Conservation (phyloP, 2,329 filamentous ascomycete species). For the Microsporum audouinii region DNA sequence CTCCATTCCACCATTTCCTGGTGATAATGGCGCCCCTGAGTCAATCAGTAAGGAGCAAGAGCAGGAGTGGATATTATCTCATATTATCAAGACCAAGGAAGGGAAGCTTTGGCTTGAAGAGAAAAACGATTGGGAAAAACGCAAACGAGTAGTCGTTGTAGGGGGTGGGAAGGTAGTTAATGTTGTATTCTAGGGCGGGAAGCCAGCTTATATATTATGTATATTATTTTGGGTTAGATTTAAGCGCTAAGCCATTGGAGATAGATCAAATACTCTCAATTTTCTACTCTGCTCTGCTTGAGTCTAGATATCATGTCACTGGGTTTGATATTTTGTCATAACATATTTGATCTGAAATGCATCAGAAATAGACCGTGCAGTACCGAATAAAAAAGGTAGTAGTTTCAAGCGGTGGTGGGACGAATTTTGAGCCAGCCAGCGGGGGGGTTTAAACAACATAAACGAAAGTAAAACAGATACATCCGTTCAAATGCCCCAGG, state of each 20-base stretch:
- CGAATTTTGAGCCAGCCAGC: not conserved
- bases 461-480: not conserved
- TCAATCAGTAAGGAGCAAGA: slow-evolving; percentile 26
- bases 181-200: slow-evolving; percentile 47
- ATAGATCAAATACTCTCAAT: not conserved
- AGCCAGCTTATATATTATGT: not conserved
- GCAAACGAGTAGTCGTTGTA: slow-evolving; percentile 57
- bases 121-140: slow-evolving; percentile 39
- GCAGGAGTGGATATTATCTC: slow-evolving; percentile 49
- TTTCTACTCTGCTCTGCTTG: not conserved
- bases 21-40: not conserved
- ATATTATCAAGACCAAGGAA: slow-evolving; percentile 51
- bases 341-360: not conserved
- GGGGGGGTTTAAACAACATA: not conserved
- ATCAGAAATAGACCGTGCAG: not conserved
- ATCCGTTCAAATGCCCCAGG: not conserved
- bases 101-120: slow-evolving; percentile 47
- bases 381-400: not conserved
- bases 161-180: slow-evolving; percentile 59
- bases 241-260: not conserved
- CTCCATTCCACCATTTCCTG: slow-evolving; percentile 47
- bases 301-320: not conserved
- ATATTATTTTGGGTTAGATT: not conserved
- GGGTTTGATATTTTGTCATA: not conserved
- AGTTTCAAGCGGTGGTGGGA: no score